These are phyloP conservation scores for Tylopilus felleus DNA, from an alignment of 768 basidiomycete genomes.

Conservation along the genomic window DNA sequence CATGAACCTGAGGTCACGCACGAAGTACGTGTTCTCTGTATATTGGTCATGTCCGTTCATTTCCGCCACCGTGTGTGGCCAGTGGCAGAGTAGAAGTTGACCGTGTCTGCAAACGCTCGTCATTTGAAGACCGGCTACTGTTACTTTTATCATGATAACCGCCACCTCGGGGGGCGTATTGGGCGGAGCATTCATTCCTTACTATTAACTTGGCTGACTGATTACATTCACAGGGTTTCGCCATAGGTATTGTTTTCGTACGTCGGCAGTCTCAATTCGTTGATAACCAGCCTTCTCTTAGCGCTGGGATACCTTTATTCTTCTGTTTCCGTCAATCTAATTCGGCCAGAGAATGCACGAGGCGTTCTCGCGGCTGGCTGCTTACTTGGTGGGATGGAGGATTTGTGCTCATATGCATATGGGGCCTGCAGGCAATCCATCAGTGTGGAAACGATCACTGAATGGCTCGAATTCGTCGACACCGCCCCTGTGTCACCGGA, in stretches of 20 bases:
- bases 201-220: conserved; percentile 15
- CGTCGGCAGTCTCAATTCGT: conserved; percentile 4
- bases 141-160: conserved; percentile 15
- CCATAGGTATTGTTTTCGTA: conserved; percentile 50
- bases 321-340: conserved; percentile 59
- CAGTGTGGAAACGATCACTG: conserved; percentile 65
- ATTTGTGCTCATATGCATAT: conserved; percentile 77
- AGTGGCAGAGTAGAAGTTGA: conserved; percentile 16
- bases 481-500: conserved; percentile 47
- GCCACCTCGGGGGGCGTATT: conserved; percentile 22
- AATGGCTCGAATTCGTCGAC: conserved; percentile 78
- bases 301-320: conserved; percentile 83
- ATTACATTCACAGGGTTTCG: conserved; percentile 55
- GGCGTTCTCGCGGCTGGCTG: conserved; percentile 83
- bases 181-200: conserved; percentile 13
- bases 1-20: conserved; percentile 79
- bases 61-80: conserved; percentile 29
- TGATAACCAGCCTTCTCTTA: conserved; percentile 31
- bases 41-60: conserved; percentile 26
- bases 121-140: conserved; percentile 15
- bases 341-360: conserved; percentile 78
- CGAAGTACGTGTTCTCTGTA: conserved; percentile 54
- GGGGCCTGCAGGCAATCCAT: conserved; percentile 74
- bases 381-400: conserved; percentile 84
- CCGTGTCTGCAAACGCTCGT: conserved; percentile 16